These are phyloP conservation scores for Bidens hawaiensis DNA, from an alignment of 140 eudicot species.

Conservation along the genomic window DNA sequence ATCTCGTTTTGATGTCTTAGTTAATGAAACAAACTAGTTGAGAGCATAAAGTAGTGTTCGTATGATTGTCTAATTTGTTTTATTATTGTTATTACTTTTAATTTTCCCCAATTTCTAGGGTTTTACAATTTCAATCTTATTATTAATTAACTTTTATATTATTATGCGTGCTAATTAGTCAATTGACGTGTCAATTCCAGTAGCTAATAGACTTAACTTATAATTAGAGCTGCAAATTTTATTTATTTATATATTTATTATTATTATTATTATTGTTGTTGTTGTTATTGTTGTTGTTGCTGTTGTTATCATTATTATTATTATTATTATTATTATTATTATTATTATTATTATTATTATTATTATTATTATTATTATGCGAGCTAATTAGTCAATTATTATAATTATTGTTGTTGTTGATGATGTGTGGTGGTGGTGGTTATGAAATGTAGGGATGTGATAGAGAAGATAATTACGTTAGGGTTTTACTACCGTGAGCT, in stretches of 20 bases:
- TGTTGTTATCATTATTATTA: too few relatives aligned
- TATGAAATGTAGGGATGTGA: constrained; percentile 63
- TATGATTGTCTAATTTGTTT: neutral
- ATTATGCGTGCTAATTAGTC: neutral
- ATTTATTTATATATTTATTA: neutral
- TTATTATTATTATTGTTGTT: too few relatives aligned
- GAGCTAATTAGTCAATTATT: too few relatives aligned
- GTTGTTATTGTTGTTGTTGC: too few relatives aligned
- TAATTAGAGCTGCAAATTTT: neutral
- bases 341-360: too few relatives aligned
- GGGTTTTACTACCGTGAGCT: constrained; percentile 87
- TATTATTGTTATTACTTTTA: neutral
- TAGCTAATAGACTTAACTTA: neutral
- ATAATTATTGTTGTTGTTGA: too few relatives aligned
- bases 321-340: too few relatives aligned
- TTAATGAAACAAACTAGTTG: too few relatives aligned
- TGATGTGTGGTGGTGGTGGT: constrained; percentile 10
- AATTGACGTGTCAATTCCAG: neutral
- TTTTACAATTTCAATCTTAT: neutral
- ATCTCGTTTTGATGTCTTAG: too few relatives aligned
- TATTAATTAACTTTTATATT: neutral
- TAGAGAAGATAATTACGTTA: constrained; percentile 63
- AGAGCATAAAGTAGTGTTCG: constrained; percentile 37
- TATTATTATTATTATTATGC: too few relatives aligned
- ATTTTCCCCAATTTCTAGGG: constrained; percentile 21